Conservation (phyloP, 352 stramenopile species). For the Phytopythium oedochilum region DNA sequence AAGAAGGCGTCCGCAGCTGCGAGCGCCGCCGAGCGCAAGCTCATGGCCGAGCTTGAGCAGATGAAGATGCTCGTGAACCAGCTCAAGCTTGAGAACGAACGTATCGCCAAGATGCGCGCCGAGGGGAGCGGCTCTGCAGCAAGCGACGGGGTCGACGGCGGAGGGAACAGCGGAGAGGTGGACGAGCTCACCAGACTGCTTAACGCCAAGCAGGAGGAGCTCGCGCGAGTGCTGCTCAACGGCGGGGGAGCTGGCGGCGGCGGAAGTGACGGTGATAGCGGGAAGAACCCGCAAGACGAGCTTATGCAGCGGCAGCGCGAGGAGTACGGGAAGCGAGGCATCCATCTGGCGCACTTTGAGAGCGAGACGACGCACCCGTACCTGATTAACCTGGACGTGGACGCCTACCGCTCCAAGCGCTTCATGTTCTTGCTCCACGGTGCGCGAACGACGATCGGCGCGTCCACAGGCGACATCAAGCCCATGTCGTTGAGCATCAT, state of each 20-base stretch:
- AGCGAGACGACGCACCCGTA: slow-evolving; percentile 78
- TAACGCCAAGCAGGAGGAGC: slow-evolving; percentile 64
- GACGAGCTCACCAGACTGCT: slow-evolving; percentile 64
- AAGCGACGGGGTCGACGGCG: slow-evolving; percentile 16
- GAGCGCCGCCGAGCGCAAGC: slow-evolving; percentile 88
- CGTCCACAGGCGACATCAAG: slow-evolving; percentile 86
- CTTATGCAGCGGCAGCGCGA: slow-evolving; percentile 85
- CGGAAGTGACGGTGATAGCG: slow-evolving; percentile 11
- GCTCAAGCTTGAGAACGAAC: slow-evolving; percentile 80
- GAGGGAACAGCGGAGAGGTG: slow-evolving; percentile 23
- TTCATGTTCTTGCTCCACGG: slow-evolving; percentile 91
- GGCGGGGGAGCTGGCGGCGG: slow-evolving; percentile 29
- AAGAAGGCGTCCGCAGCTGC: slow-evolving; percentile 92
- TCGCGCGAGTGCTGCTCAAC: slow-evolving; percentile 60
- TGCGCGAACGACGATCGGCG: slow-evolving; percentile 37
- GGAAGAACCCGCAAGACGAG: slow-evolving; percentile 70
- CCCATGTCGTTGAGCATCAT: slow-evolving; percentile 90
- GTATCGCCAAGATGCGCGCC: slow-evolving; percentile 51
- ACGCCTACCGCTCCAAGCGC: slow-evolving; percentile 89
- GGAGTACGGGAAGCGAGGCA: slow-evolving; percentile 90
- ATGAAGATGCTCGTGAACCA: slow-evolving; percentile 89
- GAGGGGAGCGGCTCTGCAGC: slow-evolving; percentile 4
- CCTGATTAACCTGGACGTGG: slow-evolving; percentile 93
- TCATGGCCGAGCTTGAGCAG: slow-evolving; percentile 93
- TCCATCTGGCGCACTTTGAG: slow-evolving; percentile 89